Evolutionary conservation across 1,284 basidiomycete species (phyloP).

Genomic region (Fomitopsis pinicola): DNA sequence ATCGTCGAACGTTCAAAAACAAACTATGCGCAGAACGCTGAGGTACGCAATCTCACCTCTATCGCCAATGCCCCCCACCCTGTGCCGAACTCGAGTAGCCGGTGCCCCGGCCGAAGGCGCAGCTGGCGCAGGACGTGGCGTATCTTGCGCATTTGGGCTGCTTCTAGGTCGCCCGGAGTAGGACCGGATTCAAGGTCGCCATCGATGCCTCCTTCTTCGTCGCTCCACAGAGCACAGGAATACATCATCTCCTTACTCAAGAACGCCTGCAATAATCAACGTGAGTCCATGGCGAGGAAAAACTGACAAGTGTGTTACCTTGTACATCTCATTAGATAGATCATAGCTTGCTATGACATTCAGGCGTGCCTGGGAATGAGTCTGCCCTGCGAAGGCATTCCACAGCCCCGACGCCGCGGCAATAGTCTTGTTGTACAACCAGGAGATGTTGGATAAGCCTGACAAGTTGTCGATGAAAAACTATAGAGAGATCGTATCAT

Average conservation of each 20-base stretch:
- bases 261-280: conserved; percentile 55
- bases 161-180: conserved; percentile 66
- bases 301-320: conserved; percentile 36
- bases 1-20: not conserved
- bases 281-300: not conserved
- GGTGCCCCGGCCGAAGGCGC: conserved; percentile 71
- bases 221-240: conserved; percentile 79
- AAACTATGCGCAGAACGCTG: conserved; percentile 14
- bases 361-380: conserved; percentile 69
- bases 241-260: conserved; percentile 91
- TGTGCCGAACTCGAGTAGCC: conserved; percentile 87
- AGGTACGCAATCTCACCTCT: conserved; percentile 48
- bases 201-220: conserved; percentile 66
- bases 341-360: conserved; percentile 91
- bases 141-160: conserved; percentile 80
- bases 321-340: conserved; percentile 79
- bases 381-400: conserved; percentile 81
- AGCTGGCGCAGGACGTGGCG: conserved; percentile 74
- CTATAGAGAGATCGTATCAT: conserved; percentile 35
- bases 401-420: conserved; percentile 69
- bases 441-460: conserved; percentile 62
- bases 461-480: conserved; percentile 83
- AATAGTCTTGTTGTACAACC: conserved; percentile 59
- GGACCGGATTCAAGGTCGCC: conserved; percentile 42
- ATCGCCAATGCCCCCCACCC: conserved; percentile 92